These are phyloP conservation scores for Lachancea sp. DNA, from an alignment of 805 yeast genomes.

Conservation along the genomic window DNA sequence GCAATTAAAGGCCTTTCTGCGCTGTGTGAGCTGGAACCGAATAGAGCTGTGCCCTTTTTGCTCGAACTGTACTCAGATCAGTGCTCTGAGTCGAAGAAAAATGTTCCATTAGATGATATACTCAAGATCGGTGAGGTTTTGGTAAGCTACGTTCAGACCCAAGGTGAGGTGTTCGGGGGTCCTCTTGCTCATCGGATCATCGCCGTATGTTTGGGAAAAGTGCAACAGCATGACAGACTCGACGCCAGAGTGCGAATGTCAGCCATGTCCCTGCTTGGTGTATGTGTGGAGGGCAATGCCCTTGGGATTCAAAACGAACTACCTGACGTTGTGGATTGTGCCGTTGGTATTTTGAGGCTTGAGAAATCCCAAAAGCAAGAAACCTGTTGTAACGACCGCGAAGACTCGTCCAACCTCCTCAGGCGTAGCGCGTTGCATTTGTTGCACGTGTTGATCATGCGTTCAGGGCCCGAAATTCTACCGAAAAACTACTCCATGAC, in stretches of 20 bases:
- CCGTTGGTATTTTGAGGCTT: conserved; percentile 63
- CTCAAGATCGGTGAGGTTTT: conserved; percentile 80
- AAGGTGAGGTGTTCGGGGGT: conserved; percentile 46
- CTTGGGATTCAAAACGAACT: conserved; percentile 43
- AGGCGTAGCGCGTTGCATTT: conserved; percentile 71
- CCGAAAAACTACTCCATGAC: conserved; percentile 42
- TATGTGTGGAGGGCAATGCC: conserved; percentile 54
- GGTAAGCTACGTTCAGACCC: conserved; percentile 46
- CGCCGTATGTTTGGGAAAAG: conserved; percentile 37
- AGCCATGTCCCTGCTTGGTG: conserved; percentile 78
- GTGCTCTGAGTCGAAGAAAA: conserved; percentile 18
- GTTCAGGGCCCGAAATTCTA: conserved; percentile 42
- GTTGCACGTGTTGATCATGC: conserved; percentile 51
- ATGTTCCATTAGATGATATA: conserved; percentile 49
- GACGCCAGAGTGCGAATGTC: conserved; percentile 76
- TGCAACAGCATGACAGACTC: conserved; percentile 30
- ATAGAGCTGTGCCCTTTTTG: conserved; percentile 35
- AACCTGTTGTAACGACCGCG: too few relatives aligned
- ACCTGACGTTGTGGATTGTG: conserved; percentile 62
- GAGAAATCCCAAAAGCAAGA: conserved; percentile 41
- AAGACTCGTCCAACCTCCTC: conserved; percentile 41
- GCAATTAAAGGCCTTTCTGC: conserved; percentile 72
- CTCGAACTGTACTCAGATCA: conserved; percentile 35
- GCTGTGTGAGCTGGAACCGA: conserved; percentile 43
- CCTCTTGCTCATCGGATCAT: conserved; percentile 39